Evolutionary conservation across 73 alveolate genomes (phyloP), one percentile per base, ranked within the genome.

Genomic region (Symbiodinium pilosum): DNA sequence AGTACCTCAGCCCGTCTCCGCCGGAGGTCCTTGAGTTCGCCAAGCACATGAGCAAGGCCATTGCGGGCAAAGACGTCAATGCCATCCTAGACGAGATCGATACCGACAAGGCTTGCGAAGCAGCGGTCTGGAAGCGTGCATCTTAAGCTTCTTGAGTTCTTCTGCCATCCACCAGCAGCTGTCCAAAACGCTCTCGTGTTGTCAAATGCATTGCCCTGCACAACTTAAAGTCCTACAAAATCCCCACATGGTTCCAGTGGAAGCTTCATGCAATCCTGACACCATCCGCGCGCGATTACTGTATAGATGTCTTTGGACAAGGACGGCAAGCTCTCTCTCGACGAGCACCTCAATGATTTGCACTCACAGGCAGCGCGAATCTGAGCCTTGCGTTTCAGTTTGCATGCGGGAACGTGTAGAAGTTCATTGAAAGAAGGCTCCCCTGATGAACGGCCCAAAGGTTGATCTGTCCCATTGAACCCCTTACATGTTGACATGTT

Each of bases 31-130:
- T 91, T 44, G 97, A 91, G 36, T 91, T 69, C 39, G 97, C 97
- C 32, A 68, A 52, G 54, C 97, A 91, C 89, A 91, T 91, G 97
- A 91, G 89, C 97, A 91, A 71, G 40, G 97, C 97, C 34, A 91
- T 91, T 34, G 97, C 97, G 40, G 97, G 97, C 73, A 91, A 91
- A 40, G 97, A 91, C 52, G 97, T 91, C 54, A 12, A 87, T 26
- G 87, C 97, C 36, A 91, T 91, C 30, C 77, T 91, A 0, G 97
- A 69, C 8, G 97, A 91, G 81, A 91, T 91, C 84, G 97, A 91
- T 56, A 91, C 97, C 54, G 88, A 91, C 88, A 91, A 91, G 97
- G 97, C 42, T n/a, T 59, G 95, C 93, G 47, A 51, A 51, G 38
- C 83, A 24, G 92, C n/a, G 77, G 40, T 52, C 20, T 32, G 86